Conservation (phyloP, 75 land plant genomes). For the Picea sitchensis region DNA sequence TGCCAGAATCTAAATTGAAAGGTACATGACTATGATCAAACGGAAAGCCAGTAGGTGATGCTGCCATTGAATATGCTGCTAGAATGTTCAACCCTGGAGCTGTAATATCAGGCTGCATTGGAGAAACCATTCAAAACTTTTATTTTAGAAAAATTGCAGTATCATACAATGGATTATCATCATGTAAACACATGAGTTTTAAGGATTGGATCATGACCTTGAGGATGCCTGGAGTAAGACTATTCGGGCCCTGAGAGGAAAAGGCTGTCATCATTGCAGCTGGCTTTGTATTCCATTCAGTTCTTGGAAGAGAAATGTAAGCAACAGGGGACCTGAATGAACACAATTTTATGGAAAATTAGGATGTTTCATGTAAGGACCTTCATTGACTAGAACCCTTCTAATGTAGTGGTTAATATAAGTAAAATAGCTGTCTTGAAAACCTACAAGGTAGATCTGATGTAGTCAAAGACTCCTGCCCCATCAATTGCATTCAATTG, state of each 20-base stretch:
- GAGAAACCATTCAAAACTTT: background rate
- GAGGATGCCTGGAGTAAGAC: slow-evolving; percentile 43
- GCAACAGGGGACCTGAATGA: slow-evolving; percentile 42
- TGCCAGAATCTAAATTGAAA: slow-evolving; percentile 56
- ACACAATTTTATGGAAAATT: slow-evolving; percentile 11
- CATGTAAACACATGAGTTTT: background rate
- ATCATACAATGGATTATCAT: background rate
- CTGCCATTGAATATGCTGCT: slow-evolving; percentile 11
- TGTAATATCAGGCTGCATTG: slow-evolving; percentile 16
- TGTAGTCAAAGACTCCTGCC: slow-evolving; percentile 25
- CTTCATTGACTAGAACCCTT: too few species aligned
- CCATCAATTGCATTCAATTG: slow-evolving; percentile 33
- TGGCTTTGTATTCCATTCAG: slow-evolving; percentile 27
- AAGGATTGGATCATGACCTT: slow-evolving; percentile 34
- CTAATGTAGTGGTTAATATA: background rate
- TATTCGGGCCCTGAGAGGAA: slow-evolving; percentile 68
- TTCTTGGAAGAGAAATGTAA: slow-evolving; percentile 22
- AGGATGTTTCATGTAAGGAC: background rate
- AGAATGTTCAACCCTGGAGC: slow-evolving; percentile 19
- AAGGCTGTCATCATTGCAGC: slow-evolving; percentile 62
- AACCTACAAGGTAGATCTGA: slow-evolving; percentile 45
- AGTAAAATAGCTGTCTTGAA: background rate
- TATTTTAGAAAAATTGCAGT: background rate
- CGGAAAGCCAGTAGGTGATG: background rate
- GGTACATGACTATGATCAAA: background rate